Conservation (phyloP, 768 basidiomycete species). For the Dioszegia aurantiaca region DNA sequence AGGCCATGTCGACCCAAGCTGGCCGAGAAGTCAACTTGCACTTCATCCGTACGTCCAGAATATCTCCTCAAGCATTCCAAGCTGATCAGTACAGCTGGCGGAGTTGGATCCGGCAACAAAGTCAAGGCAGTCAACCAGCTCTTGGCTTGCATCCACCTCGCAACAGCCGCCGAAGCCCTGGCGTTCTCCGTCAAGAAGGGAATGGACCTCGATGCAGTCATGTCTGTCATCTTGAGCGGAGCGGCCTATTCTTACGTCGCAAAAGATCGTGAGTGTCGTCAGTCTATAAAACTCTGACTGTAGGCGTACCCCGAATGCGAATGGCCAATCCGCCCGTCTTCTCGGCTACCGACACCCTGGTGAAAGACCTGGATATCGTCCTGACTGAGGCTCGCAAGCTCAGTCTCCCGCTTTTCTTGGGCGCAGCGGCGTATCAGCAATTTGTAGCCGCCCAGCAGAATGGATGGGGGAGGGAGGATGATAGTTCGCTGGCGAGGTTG, state of each 20-base stretch:
- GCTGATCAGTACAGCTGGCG: slow-evolving; percentile 29
- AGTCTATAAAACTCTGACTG: not conserved
- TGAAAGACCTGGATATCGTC: slow-evolving; percentile 40
- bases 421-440: slow-evolving; percentile 37
- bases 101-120: slow-evolving; percentile 35
- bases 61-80: not conserved
- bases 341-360: slow-evolving; percentile 26
- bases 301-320: slow-evolving; percentile 42
- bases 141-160: slow-evolving; percentile 38
- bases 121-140: slow-evolving; percentile 43
- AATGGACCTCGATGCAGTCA: slow-evolving; percentile 39
- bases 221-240: slow-evolving; percentile 34
- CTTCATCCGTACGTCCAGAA: slow-evolving; percentile 33
- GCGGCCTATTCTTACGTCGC: slow-evolving; percentile 37
- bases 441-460: slow-evolving; percentile 22
- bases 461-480: slow-evolving; percentile 40
- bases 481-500: slow-evolving; percentile 28
- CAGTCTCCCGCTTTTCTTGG: slow-evolving; percentile 35
- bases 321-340: slow-evolving; percentile 17
- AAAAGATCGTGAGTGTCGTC: slow-evolving; percentile 33
- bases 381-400: slow-evolving; percentile 36
- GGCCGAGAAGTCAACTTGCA: slow-evolving; percentile 32
- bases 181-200: slow-evolving; percentile 36
- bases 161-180: slow-evolving; percentile 37
- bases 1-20: slow-evolving; percentile 24